Evolutionary conservation across 169 alveolate species (phyloP), one percentile per base, ranked within the genome.

Genomic region (Cryptosporidium sp.): DNA sequence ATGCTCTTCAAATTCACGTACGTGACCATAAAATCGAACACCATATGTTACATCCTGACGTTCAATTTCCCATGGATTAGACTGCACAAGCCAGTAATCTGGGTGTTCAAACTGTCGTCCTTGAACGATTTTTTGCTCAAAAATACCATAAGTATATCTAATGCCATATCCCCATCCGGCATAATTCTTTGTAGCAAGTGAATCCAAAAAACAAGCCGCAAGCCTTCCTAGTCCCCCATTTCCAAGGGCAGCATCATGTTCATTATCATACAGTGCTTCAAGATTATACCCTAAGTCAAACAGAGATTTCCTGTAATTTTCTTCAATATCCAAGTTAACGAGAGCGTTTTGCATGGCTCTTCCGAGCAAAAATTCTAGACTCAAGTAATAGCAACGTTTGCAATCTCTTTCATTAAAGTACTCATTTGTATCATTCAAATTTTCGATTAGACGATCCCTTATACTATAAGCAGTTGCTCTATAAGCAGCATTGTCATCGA

Each of bases 81-180:
- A 97, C 53, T 95, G 92, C 8, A 93, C 95, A 45, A 97, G 92
- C 99, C 99, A 97, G 92, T 94, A 97, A 85, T 97, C 99, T 3
- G 99, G 99, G 53, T 95, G 92, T 91, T 97, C 99, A 37, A 94
- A 96, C 87, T 97, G 97, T 45, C 97, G 95, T 0, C 97, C 98
- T 71, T 96, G 94, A 53, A 95, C 93, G 44, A 97, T 97, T 87
- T 92, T 92, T 93, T 97, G 98, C 93, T 96, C 97, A 94, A 97
- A 97, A 84, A 97, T 97, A 60, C 99, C 99, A 87, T 97, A 97
- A 85, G 97, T 97, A 87, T 97, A 97, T 21, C 99, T 93, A 56
- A 97, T 96, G 70, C 99, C 99, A 91, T 97, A 97, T 51, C 99
- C 99, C 98, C 98, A 96, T 42, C 98, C 98, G 12, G 99, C 98